phyloP scores from a whole-genome alignment of 208 protist genomes.

The Lotmaria passim region DNA sequence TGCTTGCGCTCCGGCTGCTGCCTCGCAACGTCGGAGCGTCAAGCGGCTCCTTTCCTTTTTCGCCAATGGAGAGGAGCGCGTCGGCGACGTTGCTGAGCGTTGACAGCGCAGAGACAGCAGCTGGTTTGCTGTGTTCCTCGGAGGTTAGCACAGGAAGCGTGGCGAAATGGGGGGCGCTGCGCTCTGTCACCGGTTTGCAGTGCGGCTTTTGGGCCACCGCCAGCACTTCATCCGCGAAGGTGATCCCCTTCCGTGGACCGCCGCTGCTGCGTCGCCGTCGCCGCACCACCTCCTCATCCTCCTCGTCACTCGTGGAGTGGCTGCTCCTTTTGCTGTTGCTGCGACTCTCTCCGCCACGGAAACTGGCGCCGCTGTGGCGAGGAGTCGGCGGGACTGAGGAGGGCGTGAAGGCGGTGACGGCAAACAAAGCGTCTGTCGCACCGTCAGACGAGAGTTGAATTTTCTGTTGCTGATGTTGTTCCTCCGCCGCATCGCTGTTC shows the following conservation, averaged over 20 bases:
- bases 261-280: constrained; percentile 22
- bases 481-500: neutral
- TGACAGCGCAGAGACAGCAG: neutral
- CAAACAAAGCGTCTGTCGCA: too few species aligned
- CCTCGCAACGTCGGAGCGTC: neutral
- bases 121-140: neutral
- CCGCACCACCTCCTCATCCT: constrained; percentile 26
- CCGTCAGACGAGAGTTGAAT: too few species aligned
- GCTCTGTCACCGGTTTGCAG: neutral
- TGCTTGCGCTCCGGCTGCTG: constrained; percentile 1
- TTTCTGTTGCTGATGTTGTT: neutral
- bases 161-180: neutral
- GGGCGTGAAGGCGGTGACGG: neutral
- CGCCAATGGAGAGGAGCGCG: neutral
- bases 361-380: neutral
- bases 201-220: neutral
- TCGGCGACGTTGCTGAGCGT: neutral
- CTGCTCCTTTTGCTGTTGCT: neutral
- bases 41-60: neutral
- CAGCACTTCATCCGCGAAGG: constrained; percentile 26
- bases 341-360: too few species aligned
- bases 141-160: neutral
- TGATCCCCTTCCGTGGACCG: constrained; percentile 28
- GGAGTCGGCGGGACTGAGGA: neutral
- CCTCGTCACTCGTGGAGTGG: neutral